Evolutionary conservation across 129 eudicot species (phyloP), one percentile per base, ranked within the genome.

Genomic region (Arctium lappa): DNA sequence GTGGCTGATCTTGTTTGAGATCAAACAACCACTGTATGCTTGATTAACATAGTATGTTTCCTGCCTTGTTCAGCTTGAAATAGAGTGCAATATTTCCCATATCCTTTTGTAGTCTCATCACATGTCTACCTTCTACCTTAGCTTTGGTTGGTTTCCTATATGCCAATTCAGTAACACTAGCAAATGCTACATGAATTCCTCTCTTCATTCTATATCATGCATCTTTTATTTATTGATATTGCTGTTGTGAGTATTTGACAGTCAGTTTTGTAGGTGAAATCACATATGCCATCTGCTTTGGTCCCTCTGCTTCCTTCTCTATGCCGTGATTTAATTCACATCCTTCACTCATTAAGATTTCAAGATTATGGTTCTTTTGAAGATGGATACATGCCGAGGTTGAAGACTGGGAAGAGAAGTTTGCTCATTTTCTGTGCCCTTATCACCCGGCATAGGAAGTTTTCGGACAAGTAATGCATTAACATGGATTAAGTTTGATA

Each of bases 281-380:
- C 97, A 18, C 90, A 92, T 82, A 92, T 92, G 92, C 94, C 97
- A 66, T 86, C 89, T 79, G 85, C 94, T 38, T 68, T 92, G 91
- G 90, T 71, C 60, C 86, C 97, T 69, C 74, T 90, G 76, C 94
- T 92, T 16, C 89, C 89, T 68, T 87, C 94, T 36, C 82, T 92
- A 81, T 92, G 92, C 56, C 78, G 60, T 60, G 94, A 92, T 78
- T 86, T 92, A 12, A 85, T 86, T 85, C 78, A 42, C 40, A 84
- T 92, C 42, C 77, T 92, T 63, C 87, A 56, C 75, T 92, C 91
- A 29, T 44, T 90, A 83, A 87, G 74, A 72, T 83, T 92, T 90
- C 86, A 92, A 44, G 85, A 74, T 76, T 82, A 56, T 46, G 84
- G 18, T 48, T 78, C 81, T 81, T 83, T 76, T 38, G 89, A 85